Evolutionary conservation across 441 rosid genomes (phyloP), one percentile per base, ranked within the genome.

Genomic region (Gossypium gossypioides): DNA sequence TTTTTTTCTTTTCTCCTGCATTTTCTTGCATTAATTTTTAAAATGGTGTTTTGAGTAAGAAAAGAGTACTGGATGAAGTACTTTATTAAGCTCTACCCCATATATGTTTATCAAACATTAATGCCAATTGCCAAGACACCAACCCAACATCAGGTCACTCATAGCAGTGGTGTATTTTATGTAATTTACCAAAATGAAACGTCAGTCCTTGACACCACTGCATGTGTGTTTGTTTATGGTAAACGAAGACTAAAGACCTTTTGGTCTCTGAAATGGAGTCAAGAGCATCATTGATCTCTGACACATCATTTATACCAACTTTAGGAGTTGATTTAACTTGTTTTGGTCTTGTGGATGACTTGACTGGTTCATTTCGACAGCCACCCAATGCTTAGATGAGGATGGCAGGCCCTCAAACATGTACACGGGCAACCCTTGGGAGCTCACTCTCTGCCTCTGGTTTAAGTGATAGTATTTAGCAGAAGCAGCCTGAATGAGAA

Each of bases 211-310:
- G 42, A 85, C 88, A 0, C 67, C 65, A 50, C 83, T 83, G 61
- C 96, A 91, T 1, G 91, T 84, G 67, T 91, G 93, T 74, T 84
- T 86, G 7, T 85, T 86, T 86, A 91, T 83, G 55, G 18, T 79
- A 58, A 85, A 82, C 3, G 74, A 71, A 6, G 95, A 84, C 2
- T 76, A 60, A 85, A 3, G 15, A 87, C 16, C n/a, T 66, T 58
- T 81, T 81, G 62, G 82, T 84, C 32, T 87, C 89, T 63, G 65
- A 40, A 0, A 87, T 77, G 1, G 82, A 77, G 72, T 91, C 98
- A 18, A 79, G 46, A 3, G 87, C 82, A 22, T 91, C 88, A 37
- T 88, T 89, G 78, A 92, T 89, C 81, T 90, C 96, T 6, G 89
- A 56, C 18, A 80, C 90, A 42, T 92, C 96, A 22, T 89, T 87